Evolutionary conservation across 1,139 yeast genomes (phyloP), one percentile per base, ranked within the genome.

Genomic region (Pichia sp.): DNA sequence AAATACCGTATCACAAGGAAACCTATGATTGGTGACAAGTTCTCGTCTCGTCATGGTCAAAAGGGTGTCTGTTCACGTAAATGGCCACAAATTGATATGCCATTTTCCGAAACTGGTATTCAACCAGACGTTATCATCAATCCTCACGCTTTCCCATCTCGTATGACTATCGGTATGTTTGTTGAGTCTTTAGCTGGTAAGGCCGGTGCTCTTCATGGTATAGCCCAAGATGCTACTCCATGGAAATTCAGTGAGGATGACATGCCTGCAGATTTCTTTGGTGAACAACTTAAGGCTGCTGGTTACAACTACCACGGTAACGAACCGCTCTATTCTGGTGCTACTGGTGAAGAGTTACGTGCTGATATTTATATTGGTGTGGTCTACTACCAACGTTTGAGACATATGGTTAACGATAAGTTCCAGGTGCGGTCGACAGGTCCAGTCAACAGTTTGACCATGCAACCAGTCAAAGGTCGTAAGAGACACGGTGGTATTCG

Each of bases 91-190:
- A 77, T 87, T 58, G 99, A 93, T 68, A 85, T 93, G 96, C 99
- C 99, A 55, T 93, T 93, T 73, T 82, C 90, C 59, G 99, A 93
- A 72, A 75, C 87, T 37, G 99, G 99, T 65, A 91, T 93, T 58
- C 96, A 88, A 69, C 99, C 99, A 1, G 99, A 93, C 73, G 88
- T 93, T 61, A 93, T 93, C 66, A 93, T 93, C 66, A 93, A 93
- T 68, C 99, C 99, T 3, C 99, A 93, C 69, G 99, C 98, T 60
- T 93, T 93, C 91, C 99, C 99, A 61, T 91, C 98, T 51, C 95
- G 99, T 78, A 93, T 93, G 99, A 93, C 99, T 23, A 93, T 93
- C 71, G 99, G 99, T 75, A 93, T 93, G 99, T 93, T 93, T 74
- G 98, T 93, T 48, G 99, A 93, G 72, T 86, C 96, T 53, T 74